Evolutionary conservation across 2,329 filamentous ascomycete genomes (phyloP).

Genomic region (Tolypocladium nubicola): DNA sequence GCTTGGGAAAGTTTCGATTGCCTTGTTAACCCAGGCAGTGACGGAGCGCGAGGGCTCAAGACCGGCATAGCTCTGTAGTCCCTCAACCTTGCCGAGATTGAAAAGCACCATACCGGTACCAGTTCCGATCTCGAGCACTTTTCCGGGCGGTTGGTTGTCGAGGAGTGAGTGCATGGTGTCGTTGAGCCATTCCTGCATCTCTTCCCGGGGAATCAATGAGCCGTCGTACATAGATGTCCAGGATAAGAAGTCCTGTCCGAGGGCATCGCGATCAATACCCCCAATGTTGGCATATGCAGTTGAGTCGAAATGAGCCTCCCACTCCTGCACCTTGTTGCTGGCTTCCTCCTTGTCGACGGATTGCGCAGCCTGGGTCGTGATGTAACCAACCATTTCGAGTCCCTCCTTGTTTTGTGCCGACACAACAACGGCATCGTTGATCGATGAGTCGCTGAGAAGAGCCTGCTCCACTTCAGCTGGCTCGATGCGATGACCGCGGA

Average conservation of each 20-base stretch:
- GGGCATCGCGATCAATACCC: no score
- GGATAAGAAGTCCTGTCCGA: slow-evolving; percentile 13
- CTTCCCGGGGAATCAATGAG: slow-evolving; percentile 10
- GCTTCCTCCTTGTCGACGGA: no score
- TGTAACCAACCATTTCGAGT: no score
- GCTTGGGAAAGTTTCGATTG: slow-evolving; percentile 1
- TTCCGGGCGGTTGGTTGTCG: slow-evolving; percentile 3
- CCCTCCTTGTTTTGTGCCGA: no score
- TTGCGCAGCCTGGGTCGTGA: no score
- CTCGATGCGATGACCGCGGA: no score
- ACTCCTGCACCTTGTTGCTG: no score
- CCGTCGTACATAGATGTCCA: slow-evolving; percentile 23
- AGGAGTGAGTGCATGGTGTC: slow-evolving; percentile 14
- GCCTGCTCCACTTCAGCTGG: no score
- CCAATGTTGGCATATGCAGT: no score
- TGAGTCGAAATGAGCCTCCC: no score
- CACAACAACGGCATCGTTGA: no score
- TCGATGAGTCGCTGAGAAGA: no score
- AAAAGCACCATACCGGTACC: slow-evolving; percentile 12
- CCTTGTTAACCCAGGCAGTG: neutral
- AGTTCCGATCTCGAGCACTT: slow-evolving; percentile 18
- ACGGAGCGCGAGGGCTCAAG: slow-evolving; percentile 13
- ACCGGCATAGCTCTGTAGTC: slow-evolving; percentile 14
- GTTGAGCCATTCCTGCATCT: slow-evolving; percentile 22
- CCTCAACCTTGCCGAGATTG: slow-evolving; percentile 8